Conservation (phyloP, 208 protist species). For the Leptomonas seymouri region DNA sequence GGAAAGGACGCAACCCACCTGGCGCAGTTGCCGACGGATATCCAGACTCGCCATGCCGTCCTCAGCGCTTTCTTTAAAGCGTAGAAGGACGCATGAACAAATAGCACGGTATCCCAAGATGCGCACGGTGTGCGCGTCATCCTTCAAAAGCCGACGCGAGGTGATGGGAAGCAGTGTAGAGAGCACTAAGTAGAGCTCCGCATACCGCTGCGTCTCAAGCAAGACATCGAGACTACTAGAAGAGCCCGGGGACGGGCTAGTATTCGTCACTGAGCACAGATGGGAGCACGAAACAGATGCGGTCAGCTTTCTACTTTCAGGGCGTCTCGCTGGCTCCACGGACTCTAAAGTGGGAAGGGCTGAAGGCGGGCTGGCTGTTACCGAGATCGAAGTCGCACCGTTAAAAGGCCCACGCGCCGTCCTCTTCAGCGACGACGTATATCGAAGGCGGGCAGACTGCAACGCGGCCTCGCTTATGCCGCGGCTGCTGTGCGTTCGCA, state of each 20-base stretch:
- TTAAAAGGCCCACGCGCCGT: neutral
- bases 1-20: neutral
- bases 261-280: neutral
- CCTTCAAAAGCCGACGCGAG: neutral
- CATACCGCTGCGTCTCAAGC: constrained; percentile 29
- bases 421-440: constrained; percentile 16
- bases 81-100: constrained; percentile 69
- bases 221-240: neutral
- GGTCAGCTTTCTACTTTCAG: neutral
- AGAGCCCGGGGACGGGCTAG: neutral
- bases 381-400: neutral
- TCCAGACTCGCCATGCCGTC: constrained; percentile 46
- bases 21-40: constrained; percentile 1
- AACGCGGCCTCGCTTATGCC: neutral
- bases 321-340: neutral
- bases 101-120: constrained; percentile 43
- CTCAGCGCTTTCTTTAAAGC: constrained; percentile 75
- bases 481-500: neutral
- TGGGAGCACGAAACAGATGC: neutral
- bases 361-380: neutral
- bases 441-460: neutral
- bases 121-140: constrained; percentile 11
- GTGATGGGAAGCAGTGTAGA: constrained; percentile 12
- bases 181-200: constrained; percentile 31
- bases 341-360: neutral